These are phyloP conservation scores for Astragalus glycyphyllos DNA, from an alignment of 306 rosid genomes.

Conservation along the genomic window DNA sequence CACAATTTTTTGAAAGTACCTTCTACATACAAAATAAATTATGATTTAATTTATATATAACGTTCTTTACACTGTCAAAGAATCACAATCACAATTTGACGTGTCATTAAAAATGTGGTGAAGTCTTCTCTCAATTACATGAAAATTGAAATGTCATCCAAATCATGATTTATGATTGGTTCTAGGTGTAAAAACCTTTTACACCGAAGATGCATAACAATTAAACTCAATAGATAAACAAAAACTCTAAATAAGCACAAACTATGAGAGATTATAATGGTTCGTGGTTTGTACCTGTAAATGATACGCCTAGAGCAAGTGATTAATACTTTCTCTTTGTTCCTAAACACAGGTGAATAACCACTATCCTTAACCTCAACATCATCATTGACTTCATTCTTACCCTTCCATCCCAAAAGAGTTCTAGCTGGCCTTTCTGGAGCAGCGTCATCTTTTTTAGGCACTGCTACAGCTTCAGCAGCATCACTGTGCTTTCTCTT, in stretches of 20 bases:
- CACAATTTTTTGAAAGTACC: no score
- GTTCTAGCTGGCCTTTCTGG: constrained; percentile 82
- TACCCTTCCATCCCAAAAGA: constrained; percentile 85
- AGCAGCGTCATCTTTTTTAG: constrained; percentile 64
- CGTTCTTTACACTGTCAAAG: no score
- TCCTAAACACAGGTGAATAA: constrained; percentile 62
- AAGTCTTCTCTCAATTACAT: no score
- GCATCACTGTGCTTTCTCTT: constrained; percentile 84
- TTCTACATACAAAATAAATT: not conserved
- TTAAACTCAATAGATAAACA: not conserved
- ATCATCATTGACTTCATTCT: constrained; percentile 33
- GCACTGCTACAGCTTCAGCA: constrained; percentile 33
- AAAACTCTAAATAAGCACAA: not conserved
- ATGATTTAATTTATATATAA: no score
- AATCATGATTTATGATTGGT: no score
- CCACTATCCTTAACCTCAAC: constrained; percentile 35
- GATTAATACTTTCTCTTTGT: constrained; percentile 89
- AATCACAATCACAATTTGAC: no score
- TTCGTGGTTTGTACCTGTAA: constrained; percentile 59
- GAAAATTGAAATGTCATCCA: no score
- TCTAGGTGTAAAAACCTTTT: no score
- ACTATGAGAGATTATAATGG: not conserved
- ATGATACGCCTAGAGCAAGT: constrained; percentile 94
- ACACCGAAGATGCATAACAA: no score
- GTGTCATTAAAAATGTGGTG: no score